phyloP scores from a whole-genome alignment of 2,329 filamentous ascomycete genomes.

The Pseudocercospora crystallina region DNA sequence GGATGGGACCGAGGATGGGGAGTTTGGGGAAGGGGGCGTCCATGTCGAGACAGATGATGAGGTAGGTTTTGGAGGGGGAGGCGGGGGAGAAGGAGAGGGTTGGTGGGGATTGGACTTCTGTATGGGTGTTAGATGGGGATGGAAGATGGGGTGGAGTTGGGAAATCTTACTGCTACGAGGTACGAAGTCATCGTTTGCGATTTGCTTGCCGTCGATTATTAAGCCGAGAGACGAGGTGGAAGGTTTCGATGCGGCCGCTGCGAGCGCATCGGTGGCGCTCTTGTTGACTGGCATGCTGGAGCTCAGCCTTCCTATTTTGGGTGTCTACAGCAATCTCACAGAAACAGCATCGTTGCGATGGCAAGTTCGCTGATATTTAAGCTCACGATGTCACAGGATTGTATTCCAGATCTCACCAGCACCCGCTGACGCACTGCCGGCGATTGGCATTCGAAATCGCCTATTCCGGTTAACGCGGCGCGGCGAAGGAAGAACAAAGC shows the following conservation, averaged over 20 bases:
- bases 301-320: too few species aligned
- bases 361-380: too few species aligned
- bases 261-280: neutral
- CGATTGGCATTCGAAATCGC: neutral
- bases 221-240: neutral
- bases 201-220: neutral
- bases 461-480: too few species aligned
- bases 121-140: neutral
- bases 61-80: slow-evolving; percentile 7
- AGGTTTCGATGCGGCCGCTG: too few species aligned
- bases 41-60: slow-evolving; percentile 47
- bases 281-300: neutral
- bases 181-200: neutral
- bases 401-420: neutral
- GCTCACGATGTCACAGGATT: neutral
- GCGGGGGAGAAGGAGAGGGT: slow-evolving; percentile 14
- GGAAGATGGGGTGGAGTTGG: neutral
- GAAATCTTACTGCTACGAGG: neutral
- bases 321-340: too few species aligned
- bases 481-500: too few species aligned
- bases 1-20: slow-evolving; percentile 44
- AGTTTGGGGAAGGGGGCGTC: slow-evolving; percentile 50
- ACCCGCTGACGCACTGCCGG: neutral
- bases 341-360: neutral
- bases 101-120: slow-evolving; percentile 23